Evolutionary conservation across 345 rosid genomes (phyloP).

Genomic region (Aquilaria sinensis): DNA sequence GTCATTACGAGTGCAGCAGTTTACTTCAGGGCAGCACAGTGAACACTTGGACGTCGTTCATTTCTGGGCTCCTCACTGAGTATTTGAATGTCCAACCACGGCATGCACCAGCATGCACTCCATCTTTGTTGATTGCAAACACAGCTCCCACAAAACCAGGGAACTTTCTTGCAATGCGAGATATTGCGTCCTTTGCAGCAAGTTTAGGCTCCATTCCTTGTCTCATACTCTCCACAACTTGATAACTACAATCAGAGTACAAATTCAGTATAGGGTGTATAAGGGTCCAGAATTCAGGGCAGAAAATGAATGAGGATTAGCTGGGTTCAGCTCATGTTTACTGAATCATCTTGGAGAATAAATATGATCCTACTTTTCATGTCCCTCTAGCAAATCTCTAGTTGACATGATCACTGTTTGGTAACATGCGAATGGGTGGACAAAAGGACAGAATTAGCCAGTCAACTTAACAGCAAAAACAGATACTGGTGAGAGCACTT

Average conservation of each 20-base stretch:
- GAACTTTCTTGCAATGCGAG: conserved; percentile 61
- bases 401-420: no score
- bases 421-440: no score
- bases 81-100: conserved; percentile 96
- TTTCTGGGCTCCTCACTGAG: conserved; percentile 50
- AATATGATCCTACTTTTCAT: no score
- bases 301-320: no score
- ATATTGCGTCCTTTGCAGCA: conserved; percentile 82
- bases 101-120: conserved; percentile 78
- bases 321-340: no score
- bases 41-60: conserved; percentile 69
- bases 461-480: no score
- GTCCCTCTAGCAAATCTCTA: no score
- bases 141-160: conserved; percentile 88
- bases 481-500: neutral
- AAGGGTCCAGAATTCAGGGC: no score
- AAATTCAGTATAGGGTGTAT: neutral
- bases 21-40: conserved; percentile 50
- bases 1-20: no score
- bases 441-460: no score
- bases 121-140: conserved; percentile 67
- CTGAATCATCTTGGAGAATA: no score
- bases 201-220: conserved; percentile 70
- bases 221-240: conserved; percentile 96
- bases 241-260: conserved; percentile 50